Base-by-base conservation (phyloP, 2,329 filamentous ascomycete species). In the Pestalotiopsis sp. region DNA sequence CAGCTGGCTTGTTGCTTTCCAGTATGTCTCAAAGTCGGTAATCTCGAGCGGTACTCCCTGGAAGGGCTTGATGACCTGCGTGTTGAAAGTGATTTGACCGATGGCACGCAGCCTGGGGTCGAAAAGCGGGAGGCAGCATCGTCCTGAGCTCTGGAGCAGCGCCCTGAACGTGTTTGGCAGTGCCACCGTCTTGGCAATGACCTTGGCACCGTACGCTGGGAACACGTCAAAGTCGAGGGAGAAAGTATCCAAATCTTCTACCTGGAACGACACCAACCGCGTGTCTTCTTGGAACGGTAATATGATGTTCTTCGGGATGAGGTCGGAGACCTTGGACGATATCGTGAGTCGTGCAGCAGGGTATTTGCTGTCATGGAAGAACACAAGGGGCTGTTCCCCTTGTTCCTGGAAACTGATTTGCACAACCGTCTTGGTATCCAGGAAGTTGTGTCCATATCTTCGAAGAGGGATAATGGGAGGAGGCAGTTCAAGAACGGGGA, bases 11-110 rank as follows among this genome's bases (percentile, higher is more conserved):
- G 96, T 99, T 0, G 95, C 95, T 81, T 98, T 99, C 96, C 96
- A 99, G 80, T 99, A 99, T 0, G 96, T 98, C 71, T 97, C 96
- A 75, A 98, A 99, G 76, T 98, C 95, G 1, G 96, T 97, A 70
- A 99, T 98, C 79, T 99, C 96, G 25, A 99, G 85, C 3, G 96
- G 94, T 70, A 94, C 92, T 7, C 96, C 95, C 71, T 91, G 90
- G 82, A 98, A 99, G 0, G 96, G 96, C 76, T 97, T 98, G 79
- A 99, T 97, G 31, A 98, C 94, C 78, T 98, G 95, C 67, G 94
- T 97, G 72, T 93, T 93, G 84, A 99, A 99, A 71, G 90, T 94
- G 73, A 98, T 93, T 76, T 97, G 93, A 5, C 96, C 96, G 75
- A 99, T 98, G 9, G 94, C 93, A 60, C 95, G 90, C 63, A 98